A percentile compares a stretch with the other conserved stretches of the same genome.
These are phyloP conservation scores for Aspergillus bertholletiae DNA, from an alignment of 495 filamentous ascomycete species.

Conservation along the genomic window DNA sequence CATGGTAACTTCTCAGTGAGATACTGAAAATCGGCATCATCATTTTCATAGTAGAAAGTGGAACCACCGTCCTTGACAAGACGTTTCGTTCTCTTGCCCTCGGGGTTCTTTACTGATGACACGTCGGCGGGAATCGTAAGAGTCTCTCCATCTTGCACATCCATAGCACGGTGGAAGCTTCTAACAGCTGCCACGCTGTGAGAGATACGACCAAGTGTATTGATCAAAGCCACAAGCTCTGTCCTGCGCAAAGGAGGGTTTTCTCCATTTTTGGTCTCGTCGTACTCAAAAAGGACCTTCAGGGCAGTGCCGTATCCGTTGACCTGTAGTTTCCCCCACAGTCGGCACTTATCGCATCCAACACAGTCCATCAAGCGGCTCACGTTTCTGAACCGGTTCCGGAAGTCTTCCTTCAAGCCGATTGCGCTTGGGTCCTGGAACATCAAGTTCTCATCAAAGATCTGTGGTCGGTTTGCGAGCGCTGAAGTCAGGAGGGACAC, in stretches of 20 bases:
- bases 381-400: conserved; percentile 94
- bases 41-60: conserved; percentile 43
- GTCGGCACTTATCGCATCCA: conserved; percentile 95
- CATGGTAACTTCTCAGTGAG: conserved; percentile 34
- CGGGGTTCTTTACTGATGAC: conserved; percentile 15
- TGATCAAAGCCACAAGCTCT: conserved; percentile 89
- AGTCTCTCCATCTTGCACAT: conserved; percentile 33
- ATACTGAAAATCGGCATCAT: conserved; percentile 34
- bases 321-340: conserved; percentile 98
- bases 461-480: conserved; percentile 63
- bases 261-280: conserved; percentile 68
- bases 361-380: conserved; percentile 97
- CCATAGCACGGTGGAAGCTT: conserved; percentile 63
- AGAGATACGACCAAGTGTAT: conserved; percentile 84
- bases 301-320: conserved; percentile 92
- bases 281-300: conserved; percentile 94
- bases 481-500: conserved; percentile 66
- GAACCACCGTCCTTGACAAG: conserved; percentile 34
- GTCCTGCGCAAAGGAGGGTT: conserved; percentile 79
- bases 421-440: conserved; percentile 65
- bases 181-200: conserved; percentile 71
- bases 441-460: conserved; percentile 95
- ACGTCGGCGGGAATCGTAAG: conserved; percentile 31
- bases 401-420: conserved; percentile 93
- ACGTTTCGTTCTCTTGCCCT: conserved; percentile 15